A percentile compares a stretch with the other conserved stretches of the same genome.
These are phyloP conservation scores for Cichorium intybus DNA, from an alignment of 140 eudicot species.

Conservation along the genomic window DNA sequence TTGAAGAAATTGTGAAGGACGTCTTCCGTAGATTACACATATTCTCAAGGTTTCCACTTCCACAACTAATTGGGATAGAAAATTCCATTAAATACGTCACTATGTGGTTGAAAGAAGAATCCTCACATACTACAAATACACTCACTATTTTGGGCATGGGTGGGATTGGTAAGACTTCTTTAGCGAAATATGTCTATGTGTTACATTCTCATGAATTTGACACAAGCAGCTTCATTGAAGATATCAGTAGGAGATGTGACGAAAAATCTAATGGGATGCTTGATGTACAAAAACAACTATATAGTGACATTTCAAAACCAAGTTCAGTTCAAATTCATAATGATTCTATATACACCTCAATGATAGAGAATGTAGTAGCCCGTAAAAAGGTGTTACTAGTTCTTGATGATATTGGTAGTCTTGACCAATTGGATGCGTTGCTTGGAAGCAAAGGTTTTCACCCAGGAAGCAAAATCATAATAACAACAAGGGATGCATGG, in stretches of 20 bases:
- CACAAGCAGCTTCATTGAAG: neutral
- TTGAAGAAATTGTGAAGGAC: neutral
- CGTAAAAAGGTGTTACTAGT: neutral
- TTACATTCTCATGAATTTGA: neutral
- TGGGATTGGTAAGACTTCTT: neutral
- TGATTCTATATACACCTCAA: neutral
- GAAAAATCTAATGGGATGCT: neutral
- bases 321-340: neutral
- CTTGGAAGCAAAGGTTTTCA: neutral
- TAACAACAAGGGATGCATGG: neutral
- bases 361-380: neutral
- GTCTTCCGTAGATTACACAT: neutral
- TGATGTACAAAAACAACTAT: neutral
- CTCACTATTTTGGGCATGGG: neutral
- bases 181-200: neutral
- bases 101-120: neutral
- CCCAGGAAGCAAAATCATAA: neutral
- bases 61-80: neutral
- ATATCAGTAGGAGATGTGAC: neutral
- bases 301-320: neutral
- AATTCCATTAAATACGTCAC: neutral
- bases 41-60: neutral
- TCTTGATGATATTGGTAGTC: neutral
- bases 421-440: neutral
- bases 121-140: too few species aligned